phyloP scores from a whole-genome alignment of 73 alveolate species.

The Durusdinium trenchii region DNA sequence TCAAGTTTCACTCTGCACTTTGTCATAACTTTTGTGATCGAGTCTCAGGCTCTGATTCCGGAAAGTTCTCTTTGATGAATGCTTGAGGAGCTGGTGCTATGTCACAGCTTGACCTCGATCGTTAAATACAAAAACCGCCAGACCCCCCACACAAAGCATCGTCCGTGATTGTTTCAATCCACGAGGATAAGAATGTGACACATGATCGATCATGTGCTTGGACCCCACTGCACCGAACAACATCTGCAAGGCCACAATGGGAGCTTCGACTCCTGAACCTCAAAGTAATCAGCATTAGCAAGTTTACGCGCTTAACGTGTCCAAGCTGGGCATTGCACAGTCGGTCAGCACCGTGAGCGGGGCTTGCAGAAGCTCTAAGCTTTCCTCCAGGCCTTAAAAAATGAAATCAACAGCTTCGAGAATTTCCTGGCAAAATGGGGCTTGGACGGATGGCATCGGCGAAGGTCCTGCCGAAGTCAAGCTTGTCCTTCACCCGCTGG shows the following conservation, averaged over 20 bases:
- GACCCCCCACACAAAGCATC: neutral
- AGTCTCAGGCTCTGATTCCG: neutral
- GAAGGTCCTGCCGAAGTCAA: neutral
- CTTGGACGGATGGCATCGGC: neutral
- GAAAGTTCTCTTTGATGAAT: neutral
- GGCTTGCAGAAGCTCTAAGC: neutral
- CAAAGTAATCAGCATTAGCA: neutral
- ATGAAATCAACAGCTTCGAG: neutral
- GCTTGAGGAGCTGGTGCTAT: neutral
- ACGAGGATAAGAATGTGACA: neutral
- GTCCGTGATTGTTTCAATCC: neutral
- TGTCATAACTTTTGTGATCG: neutral
- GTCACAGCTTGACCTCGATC: slow-evolving; percentile 25
- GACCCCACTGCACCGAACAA: neutral
- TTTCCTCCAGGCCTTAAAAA: neutral
- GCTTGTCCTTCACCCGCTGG: neutral
- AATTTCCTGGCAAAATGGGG: neutral
- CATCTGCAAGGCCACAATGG: neutral
- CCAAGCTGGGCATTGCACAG: neutral
- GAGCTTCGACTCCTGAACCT: slow-evolving; percentile 1
- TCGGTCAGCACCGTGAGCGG: neutral
- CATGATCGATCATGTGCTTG: neutral
- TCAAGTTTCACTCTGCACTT: neutral
- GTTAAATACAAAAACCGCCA: neutral
- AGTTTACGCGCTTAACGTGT: neutral